Percentiles rank a stretch among this genome's conserved stretches.
These are phyloP conservation scores for Syzygium malaccense DNA, from an alignment of 441 rosid species.

Conservation along the genomic window DNA sequence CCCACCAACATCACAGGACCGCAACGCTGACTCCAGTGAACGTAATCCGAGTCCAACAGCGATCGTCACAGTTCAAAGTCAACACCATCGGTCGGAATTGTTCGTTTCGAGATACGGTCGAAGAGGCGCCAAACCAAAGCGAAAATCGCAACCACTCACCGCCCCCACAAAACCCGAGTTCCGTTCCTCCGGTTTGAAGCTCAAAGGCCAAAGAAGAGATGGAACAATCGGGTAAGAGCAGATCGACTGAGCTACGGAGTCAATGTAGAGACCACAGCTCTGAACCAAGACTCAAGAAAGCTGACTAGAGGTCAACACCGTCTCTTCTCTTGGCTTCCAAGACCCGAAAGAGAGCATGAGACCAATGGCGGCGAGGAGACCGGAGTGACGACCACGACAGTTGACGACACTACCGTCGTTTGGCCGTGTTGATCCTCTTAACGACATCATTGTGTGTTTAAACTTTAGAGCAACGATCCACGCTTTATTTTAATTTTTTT, in stretches of 20 bases:
- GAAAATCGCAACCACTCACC: neutral
- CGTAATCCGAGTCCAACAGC: neutral
- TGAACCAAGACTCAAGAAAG: neutral
- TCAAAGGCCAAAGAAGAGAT: neutral
- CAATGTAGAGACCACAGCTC: neutral
- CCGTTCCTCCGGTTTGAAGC: neutral
- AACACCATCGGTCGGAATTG: neutral
- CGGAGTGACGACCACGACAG: neutral
- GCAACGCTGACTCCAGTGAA: neutral
- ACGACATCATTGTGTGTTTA: neutral
- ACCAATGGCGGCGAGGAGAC: neutral
- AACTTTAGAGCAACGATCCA: neutral
- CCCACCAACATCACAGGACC: neutral
- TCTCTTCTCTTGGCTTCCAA: neutral
- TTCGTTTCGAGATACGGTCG: neutral
- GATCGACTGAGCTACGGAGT: neutral
- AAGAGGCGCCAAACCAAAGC: neutral
- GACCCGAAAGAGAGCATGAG: neutral
- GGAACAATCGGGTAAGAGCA: neutral
- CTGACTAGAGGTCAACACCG: neutral
- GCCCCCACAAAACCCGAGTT: neutral
- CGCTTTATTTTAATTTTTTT: neutral
- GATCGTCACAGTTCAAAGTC: neutral
- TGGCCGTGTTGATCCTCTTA: neutral
- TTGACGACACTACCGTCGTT: neutral